Base-by-base conservation (phyloP, 208 protist genomes). In the Herpetomonas tarakana region DNA sequence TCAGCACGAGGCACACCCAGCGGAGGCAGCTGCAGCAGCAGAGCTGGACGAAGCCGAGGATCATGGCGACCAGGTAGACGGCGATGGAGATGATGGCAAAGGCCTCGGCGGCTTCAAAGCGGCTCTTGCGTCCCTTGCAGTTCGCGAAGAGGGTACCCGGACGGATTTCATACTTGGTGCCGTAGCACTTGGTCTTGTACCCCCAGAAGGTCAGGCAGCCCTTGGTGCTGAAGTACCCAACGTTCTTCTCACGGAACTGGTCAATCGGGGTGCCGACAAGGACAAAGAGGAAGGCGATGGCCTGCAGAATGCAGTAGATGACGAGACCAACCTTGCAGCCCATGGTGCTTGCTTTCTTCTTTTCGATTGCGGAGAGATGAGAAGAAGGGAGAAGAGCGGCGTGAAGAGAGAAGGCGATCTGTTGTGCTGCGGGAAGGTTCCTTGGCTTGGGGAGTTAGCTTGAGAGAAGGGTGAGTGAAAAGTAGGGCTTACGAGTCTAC, bases 131-230 rank as follows among this genome's bases (percentile, higher is more conserved):
- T 41, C 49, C 54, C 7, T 21, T 31, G 64, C 74, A 84, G 14
- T 16, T 18, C 3, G 1, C 19, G 59, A 64, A 84, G 18, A 67
- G 31, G 11, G 49, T 47, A 24, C 55, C 56, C 11, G 61, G 65
- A 44, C 26, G 21, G 2, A 28, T 39, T 14, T 54, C 25, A 39
- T 62, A 72, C 9, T 29, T 50, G 29, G 24, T 56, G 27, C 55
- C 67, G 63, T 65, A 72, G 73, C 80, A 87, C 47, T 81, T 76
- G 1, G 39, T 24, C 66, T 83, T 83, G 12, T 31, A 54, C 3
- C 76, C 80, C 80, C 80, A 87, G 35, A 87, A 14, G 9, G 76
- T 81, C 30, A 87, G 46, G 60, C 80, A 87, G 31, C 54, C 28
- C 2, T 22, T 69, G 62, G 78, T 70, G 30, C 60, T 65, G 49